Evolutionary conservation across 2,329 filamentous ascomycete species (phyloP), one percentile per base, ranked within the genome.

Genomic region (Harringtonia aguacate): DNA sequence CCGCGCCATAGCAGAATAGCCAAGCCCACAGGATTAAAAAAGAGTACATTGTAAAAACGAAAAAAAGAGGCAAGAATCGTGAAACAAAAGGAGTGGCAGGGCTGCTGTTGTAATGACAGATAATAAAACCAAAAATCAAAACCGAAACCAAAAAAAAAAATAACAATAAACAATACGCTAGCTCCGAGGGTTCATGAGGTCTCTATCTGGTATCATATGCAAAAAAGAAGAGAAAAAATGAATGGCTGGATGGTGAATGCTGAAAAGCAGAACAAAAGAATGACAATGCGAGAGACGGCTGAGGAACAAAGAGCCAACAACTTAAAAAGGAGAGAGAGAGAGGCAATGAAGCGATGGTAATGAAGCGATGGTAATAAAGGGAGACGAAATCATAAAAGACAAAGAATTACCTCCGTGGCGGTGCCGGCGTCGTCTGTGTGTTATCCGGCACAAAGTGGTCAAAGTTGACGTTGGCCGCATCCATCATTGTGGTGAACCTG

Each of bases 401-500:
- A 33, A 28, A 39, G 12, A 33, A 9, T 29, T 42, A 48, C 21
- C 41, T 22, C 28, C 39, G 27, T 28, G 36, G 39, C 10, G 46
- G 35, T 3, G 44, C 41, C 6, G 49, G 49, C 2, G 47, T 42
- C 12, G 46, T 43, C 39, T 44, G 45, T 17, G 34, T 37, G 20
- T 41, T 52, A 36, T 39, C 39, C 2, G 66, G 66, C 33, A 72
- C 64, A 48, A 63, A 73, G 58, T 61, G 59, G 7, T 64, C 69
- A 10, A 58, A 57, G 15, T 65, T 63, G 20, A 72, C 56, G 18
- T 65, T 62, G 3, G 67, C 69, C 47, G 65, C 59, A 44, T 71
- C 63, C 66, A 77, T 70, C 55, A 77, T 63, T 50, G 69, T 67
- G n/a, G 69, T 67, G 49, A 77, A 74, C 0, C 69, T 73, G 1